Evolutionary conservation across 2,329 filamentous ascomycete genomes (phyloP).

Genomic region (Hypoxylon sp.): DNA sequence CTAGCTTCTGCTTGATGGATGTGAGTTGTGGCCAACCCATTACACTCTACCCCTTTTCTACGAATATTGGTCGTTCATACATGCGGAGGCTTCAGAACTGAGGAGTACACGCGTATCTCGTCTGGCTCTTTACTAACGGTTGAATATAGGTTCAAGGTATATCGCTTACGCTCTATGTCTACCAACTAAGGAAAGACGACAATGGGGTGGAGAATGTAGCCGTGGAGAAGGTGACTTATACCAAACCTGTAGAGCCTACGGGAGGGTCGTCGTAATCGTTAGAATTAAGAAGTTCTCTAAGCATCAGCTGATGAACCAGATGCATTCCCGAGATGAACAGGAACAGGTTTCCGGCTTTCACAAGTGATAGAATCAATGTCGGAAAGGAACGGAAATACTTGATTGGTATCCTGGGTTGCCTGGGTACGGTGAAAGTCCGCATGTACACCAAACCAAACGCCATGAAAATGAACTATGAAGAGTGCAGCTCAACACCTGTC

Average conservation of each 20-base stretch:
- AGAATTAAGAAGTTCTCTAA: constrained; percentile 31
- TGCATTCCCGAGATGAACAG: constrained; percentile 14
- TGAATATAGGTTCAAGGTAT: constrained; percentile 87
- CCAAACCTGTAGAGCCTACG: constrained; percentile 77
- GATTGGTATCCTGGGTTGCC: constrained; percentile 40
- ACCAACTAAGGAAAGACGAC: constrained; percentile 83
- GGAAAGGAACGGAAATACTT: constrained; percentile 28
- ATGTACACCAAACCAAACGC: constrained; percentile 51
- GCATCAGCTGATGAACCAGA: constrained; percentile 27
- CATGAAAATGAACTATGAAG: constrained; percentile 44
- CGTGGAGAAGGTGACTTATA: constrained; percentile 89
- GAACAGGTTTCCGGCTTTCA: constrained; percentile 19
- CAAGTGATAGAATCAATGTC: constrained; percentile 19
- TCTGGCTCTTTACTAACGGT: constrained; percentile 14
- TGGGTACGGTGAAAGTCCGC: constrained; percentile 30
- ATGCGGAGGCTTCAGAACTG: constrained; percentile 35
- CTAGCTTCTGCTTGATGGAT: constrained; percentile 98
- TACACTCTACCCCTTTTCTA: not conserved
- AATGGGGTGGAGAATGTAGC: constrained; percentile 84
- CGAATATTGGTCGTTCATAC: not conserved
- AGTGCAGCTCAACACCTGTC: constrained; percentile 32
- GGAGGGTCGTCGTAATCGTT: constrained; percentile 63
- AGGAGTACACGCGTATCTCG: constrained; percentile 26
- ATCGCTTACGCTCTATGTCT: constrained; percentile 95
- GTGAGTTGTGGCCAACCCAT: constrained; percentile 68